These are phyloP conservation scores for Ammopiptanthus mongolicus DNA, from an alignment of 306 rosid genomes.

Conservation along the genomic window DNA sequence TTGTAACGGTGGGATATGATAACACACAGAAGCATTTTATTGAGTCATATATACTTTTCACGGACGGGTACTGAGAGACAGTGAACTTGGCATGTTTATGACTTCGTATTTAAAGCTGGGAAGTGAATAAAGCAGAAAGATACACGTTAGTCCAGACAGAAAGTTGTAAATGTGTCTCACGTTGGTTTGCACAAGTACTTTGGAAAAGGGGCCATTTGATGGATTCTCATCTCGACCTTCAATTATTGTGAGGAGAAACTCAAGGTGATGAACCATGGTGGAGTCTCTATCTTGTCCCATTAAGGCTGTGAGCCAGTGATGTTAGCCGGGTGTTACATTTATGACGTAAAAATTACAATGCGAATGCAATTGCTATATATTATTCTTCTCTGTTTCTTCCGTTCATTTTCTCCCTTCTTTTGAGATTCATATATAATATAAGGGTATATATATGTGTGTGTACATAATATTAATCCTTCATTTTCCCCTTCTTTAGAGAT, in stretches of 20 bases:
- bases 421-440: too few relatives aligned
- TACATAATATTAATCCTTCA: too few relatives aligned
- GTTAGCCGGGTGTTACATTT: neutral
- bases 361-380: neutral
- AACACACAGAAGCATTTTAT: too few relatives aligned
- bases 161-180: neutral
- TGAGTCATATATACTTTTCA: too few relatives aligned
- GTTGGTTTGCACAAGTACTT: neutral
- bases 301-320: neutral
- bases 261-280: neutral
- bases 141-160: too few relatives aligned
- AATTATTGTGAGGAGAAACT: slow-evolving; percentile 2
- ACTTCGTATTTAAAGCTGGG: neutral
- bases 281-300: neutral
- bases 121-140: too few relatives aligned
- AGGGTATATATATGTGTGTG: too few relatives aligned
- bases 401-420: neutral
- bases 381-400: neutral
- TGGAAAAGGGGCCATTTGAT: neutral
- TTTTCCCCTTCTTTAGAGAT: neutral
- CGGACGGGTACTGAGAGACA: too few relatives aligned
- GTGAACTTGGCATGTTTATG: neutral
- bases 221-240: neutral
- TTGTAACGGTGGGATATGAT: too few relatives aligned
- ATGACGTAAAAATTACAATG: neutral